phyloP scores from a whole-genome alignment of 148 eudicot species.

The Fagopyrum homotropicum region DNA sequence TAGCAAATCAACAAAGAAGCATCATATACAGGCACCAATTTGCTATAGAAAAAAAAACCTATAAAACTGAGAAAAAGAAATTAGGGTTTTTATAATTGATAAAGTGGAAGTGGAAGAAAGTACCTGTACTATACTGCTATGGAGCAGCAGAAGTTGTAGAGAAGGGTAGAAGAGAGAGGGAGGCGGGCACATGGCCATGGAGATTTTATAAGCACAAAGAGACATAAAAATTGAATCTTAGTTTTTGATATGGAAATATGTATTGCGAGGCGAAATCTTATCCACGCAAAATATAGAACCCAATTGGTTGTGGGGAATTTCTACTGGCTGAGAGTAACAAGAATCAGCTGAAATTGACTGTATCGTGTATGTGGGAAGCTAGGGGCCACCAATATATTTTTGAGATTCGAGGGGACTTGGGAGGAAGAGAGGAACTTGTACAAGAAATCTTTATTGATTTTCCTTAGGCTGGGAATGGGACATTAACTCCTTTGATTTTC shows the following conservation, averaged over 20 bases:
- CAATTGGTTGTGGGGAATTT: slow-evolving; percentile 25
- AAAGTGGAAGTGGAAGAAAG: slow-evolving; percentile 14
- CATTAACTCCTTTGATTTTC: neutral
- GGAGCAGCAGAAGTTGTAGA: neutral
- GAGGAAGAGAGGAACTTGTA: neutral
- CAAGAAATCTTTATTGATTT: neutral
- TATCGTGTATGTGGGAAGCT: neutral
- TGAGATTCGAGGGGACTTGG: neutral
- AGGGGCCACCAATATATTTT: neutral
- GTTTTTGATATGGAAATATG: slow-evolving; percentile 19
- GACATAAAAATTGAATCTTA: neutral
- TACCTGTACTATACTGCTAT: slow-evolving; percentile 27
- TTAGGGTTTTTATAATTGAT: neutral
- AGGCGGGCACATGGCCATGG: slow-evolving; percentile 14
- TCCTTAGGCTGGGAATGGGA: neutral
- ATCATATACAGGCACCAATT: neutral
- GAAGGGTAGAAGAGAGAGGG: slow-evolving; percentile 15
- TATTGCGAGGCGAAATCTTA: slow-evolving; percentile 45
- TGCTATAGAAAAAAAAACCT: neutral
- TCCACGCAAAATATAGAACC: slow-evolving; percentile 44
- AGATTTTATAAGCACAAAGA: slow-evolving; percentile 10
- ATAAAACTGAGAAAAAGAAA: neutral
- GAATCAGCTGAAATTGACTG: neutral
- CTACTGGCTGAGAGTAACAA: slow-evolving; percentile 26
- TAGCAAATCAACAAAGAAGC: neutral